phyloP scores from a whole-genome alignment of 2,329 filamentous ascomycete species.

The Bipolaris sorokiniana region DNA sequence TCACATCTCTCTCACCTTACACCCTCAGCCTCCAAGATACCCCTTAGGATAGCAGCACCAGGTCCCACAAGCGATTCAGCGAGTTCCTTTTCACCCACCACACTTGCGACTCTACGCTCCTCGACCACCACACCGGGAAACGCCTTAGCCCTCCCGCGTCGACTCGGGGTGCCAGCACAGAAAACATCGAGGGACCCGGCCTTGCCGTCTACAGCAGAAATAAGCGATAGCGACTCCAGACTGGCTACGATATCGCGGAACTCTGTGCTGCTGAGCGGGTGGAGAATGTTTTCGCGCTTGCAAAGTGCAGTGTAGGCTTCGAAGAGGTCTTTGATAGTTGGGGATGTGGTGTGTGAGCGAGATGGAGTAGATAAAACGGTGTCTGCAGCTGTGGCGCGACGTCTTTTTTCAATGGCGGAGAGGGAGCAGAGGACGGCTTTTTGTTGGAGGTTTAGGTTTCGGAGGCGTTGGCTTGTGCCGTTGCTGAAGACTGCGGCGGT shows the following conservation, averaged over 20 bases:
- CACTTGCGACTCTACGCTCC: constrained; percentile 79
- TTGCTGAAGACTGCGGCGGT: constrained; percentile 90
- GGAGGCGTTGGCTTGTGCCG: constrained; percentile 81
- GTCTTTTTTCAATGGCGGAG: constrained; percentile 81
- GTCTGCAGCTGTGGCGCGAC: constrained; percentile 53
- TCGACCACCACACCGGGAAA: constrained; percentile 62
- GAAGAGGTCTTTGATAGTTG: constrained; percentile 83
- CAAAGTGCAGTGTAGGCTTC: constrained; percentile 84
- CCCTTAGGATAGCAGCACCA: constrained; percentile 50
- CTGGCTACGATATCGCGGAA: constrained; percentile 92
- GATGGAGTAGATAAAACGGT: constrained; percentile 50
- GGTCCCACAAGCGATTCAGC: constrained; percentile 68
- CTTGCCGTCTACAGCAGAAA: constrained; percentile 74
- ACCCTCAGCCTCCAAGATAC: constrained; percentile 36
- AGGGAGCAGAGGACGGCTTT: constrained; percentile 92
- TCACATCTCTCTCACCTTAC: background rate
- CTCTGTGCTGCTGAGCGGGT: constrained; percentile 87
- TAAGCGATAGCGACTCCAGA: constrained; percentile 83
- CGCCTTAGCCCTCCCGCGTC: constrained; percentile 61
- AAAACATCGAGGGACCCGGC: constrained; percentile 66
- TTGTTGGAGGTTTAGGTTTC: constrained; percentile 90
- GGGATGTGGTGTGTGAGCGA: constrained; percentile 62
- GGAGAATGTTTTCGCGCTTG: constrained; percentile 83
- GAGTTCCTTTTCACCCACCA: constrained; percentile 80
- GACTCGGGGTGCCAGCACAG: constrained; percentile 72